A percentile compares a stretch with the other conserved stretches of the same genome.
phyloP scores from a whole-genome alignment of 495 filamentous ascomycete genomes.

The Achaetomiella virescens region DNA sequence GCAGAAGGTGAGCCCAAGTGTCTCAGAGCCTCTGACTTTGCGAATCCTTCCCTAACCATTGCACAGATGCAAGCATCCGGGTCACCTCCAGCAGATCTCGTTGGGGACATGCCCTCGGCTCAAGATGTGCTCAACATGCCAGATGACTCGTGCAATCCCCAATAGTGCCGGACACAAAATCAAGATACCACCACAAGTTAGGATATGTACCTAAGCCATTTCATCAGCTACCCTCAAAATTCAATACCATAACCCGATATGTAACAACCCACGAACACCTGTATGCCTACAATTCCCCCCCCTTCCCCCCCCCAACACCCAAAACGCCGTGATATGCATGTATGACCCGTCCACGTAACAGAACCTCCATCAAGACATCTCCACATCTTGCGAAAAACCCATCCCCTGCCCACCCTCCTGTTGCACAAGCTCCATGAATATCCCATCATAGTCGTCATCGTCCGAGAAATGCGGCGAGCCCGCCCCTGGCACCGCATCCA shows the following conservation, averaged over 20 bases:
- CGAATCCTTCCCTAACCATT: conserved; percentile 14
- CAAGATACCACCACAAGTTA: neutral
- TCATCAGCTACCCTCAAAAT: neutral
- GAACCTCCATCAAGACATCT: conserved; percentile 24
- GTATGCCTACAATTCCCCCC: neutral
- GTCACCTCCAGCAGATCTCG: conserved; percentile 80
- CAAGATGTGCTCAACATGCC: conserved; percentile 65
- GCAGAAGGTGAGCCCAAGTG: conserved; percentile 71
- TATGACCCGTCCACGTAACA: neutral
- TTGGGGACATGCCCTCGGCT: conserved; percentile 77
- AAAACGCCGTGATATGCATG: conserved; percentile 1
- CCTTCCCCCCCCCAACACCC: neutral
- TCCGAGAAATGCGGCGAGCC: conserved; percentile 35
- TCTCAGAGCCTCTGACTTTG: conserved; percentile 2
- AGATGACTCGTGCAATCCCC: conserved; percentile 65
- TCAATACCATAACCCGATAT: neutral
- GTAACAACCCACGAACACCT: neutral
- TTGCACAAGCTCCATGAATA: conserved; percentile 47
- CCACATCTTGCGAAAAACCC: conserved; percentile 20
- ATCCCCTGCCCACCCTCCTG: neutral
- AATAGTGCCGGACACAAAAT: conserved; percentile 36
- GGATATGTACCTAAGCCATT: conserved; percentile 3
- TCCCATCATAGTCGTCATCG: conserved; percentile 55
- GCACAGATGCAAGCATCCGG: conserved; percentile 90
- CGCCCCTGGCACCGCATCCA: neutral